Percentiles rank a stretch among this genome's conserved stretches.
Conservation (phyloP, 208 protist genomes). For the Histomonas meleagridis region DNA sequence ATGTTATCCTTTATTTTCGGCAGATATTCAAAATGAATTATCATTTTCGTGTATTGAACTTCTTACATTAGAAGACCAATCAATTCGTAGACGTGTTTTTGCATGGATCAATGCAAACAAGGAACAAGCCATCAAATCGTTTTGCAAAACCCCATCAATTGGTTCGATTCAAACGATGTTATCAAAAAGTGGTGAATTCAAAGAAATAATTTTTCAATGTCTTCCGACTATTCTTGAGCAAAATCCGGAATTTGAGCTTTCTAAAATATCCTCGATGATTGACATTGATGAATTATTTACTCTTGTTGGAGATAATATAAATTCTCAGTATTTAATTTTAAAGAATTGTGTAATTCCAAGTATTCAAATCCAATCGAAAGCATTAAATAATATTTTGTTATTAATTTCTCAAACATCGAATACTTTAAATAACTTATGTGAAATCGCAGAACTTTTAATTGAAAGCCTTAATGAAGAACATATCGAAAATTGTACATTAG, state of each 20-base stretch:
- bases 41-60: neutral
- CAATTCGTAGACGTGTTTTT: conserved; percentile 7
- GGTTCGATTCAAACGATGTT: neutral
- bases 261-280: neutral
- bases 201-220: neutral
- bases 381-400: neutral
- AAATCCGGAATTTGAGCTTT: neutral
- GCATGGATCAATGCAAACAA: neutral
- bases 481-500: neutral
- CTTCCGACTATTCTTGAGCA: neutral
- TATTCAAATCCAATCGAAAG: neutral
- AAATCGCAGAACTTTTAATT: neutral
- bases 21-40: neutral
- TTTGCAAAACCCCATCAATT: neutral
- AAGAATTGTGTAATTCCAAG: neutral
- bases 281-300: neutral
- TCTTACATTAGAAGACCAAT: neutral
- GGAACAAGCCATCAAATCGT: neutral
- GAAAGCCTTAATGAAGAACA: neutral
- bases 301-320: neutral
- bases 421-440: neutral
- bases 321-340: neutral
- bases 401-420: too few relatives aligned
- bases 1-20: neutral
- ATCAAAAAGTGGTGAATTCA: neutral